Evolutionary conservation across 2,329 filamentous ascomycete species (phyloP).

Genomic region (Sporothrix euskadiensis): DNA sequence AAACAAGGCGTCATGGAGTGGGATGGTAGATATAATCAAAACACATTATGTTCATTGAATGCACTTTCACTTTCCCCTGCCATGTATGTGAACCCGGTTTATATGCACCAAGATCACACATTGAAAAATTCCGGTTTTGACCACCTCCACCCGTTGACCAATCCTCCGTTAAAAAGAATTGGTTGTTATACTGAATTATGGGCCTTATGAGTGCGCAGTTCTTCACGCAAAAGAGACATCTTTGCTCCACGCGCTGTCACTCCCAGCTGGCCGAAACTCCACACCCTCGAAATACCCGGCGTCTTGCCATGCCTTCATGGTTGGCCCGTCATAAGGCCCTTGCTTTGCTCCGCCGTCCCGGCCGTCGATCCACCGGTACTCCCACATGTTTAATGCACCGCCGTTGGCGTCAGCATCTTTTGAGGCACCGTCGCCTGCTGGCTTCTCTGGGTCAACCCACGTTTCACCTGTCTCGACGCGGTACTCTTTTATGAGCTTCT

Average conservation of each 20-base stretch:
- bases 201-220: not conserved
- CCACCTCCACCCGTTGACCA: not conserved
- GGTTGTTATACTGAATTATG: not conserved
- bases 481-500: conserved; percentile 80
- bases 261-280: conserved; percentile 66
- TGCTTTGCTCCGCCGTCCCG: conserved; percentile 76
- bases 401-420: conserved; percentile 24
- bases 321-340: conserved; percentile 80
- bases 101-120: not conserved
- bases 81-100: not conserved
- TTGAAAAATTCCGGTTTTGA: not conserved
- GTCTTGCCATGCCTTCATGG: conserved; percentile 88
- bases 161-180: not conserved
- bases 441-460: conserved; percentile 59
- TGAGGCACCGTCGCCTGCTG: conserved; percentile 35
- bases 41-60: not conserved
- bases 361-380: conserved; percentile 90
- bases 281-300: conserved; percentile 94
- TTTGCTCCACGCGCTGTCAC: conserved; percentile 56
- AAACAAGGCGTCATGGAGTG: conserved; percentile 25
- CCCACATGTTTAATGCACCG: conserved; percentile 62
- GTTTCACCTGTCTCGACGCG: conserved; percentile 81
- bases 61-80: not conserved
- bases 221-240: conserved; percentile 40
- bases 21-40: conserved; percentile 14